Evolutionary conservation across 2,329 filamentous ascomycete genomes (phyloP), one percentile per base, ranked within the genome.

Genomic region (Sclerotinia borealis): DNA sequence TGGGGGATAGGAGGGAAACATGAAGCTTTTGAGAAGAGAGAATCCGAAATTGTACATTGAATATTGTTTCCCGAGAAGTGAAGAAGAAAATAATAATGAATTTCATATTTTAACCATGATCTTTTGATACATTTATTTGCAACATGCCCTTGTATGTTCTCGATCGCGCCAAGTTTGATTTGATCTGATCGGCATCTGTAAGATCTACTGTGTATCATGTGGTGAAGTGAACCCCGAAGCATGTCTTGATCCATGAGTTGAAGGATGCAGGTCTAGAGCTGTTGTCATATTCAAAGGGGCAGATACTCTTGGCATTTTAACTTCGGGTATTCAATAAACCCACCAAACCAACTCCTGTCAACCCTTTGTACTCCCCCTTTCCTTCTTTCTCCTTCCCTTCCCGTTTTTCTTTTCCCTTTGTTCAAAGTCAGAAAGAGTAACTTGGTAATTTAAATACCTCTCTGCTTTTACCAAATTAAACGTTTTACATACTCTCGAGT

Each of bases 11-110:
- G 29, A 43, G 64, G 59, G 29, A 61, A 34, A 61, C 59, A 61
- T 45, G 29, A 61, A n/a, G 48, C 52, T 65, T 63, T 66, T 68
- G 66, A 67, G 63, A 69, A 65, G 60, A 63, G 58, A 68, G 65
- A 71, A 68, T 69, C 65, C 65, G 66, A 66, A 67, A 67, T 67
- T 70, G 68, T 71, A 70, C 68, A 71, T 69, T 64, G 66, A 64
- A 63, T 63, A 63, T 63, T 41, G 43, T 47, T 61, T 61, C 58
- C 54, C n/a, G 27, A 43, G 34, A 54, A 54, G 59, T 61, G 59
- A 39, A 56, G 48, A 41, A n/a, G 25, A 61, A 27, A 61, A 55
- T 61, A 61, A 61, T 55, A 61, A 61, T 61, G 59, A 54, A 61
- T 45, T 51, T 61, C 59, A 27, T 54, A n/a, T 50, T 54, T 41